phyloP scores from a whole-genome alignment of 2,329 filamentous ascomycete species.

The Botryosphaeria dothidea region DNA sequence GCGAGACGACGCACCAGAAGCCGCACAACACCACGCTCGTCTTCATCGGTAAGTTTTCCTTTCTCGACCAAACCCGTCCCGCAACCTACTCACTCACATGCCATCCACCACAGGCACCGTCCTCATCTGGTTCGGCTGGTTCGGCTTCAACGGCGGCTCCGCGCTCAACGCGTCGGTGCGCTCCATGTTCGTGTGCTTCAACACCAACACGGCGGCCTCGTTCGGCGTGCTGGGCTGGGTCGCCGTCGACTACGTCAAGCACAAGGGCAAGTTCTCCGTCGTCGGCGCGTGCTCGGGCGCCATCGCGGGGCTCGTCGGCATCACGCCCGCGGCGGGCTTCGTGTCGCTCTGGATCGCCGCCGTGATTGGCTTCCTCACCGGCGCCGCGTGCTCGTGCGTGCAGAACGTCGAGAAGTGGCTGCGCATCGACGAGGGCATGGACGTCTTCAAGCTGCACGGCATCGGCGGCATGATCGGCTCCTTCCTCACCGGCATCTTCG shows the following conservation, averaged over 20 bases:
- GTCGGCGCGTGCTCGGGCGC: constrained; percentile 60
- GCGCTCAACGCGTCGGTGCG: constrained; percentile 55
- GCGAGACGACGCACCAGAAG: constrained; percentile 53
- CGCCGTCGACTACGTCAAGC: constrained; percentile 53
- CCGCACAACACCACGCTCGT: constrained; percentile 66
- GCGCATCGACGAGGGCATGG: constrained; percentile 58
- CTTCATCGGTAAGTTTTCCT: constrained; percentile 44
- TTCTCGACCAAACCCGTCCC: too few relatives aligned
- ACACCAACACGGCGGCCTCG: constrained; percentile 58
- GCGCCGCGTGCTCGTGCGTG: constrained; percentile 50
- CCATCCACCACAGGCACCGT: constrained; percentile 59
- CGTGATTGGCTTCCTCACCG: constrained; percentile 58
- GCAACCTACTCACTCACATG: too few relatives aligned
- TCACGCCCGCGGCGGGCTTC: constrained; percentile 58
- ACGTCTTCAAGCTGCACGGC: constrained; percentile 62
- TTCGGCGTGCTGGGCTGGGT: constrained; percentile 58
- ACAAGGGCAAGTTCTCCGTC: constrained; percentile 55
- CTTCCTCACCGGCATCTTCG: constrained; percentile 61
- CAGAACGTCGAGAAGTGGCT: constrained; percentile 57
- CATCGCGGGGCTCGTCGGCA: constrained; percentile 62
- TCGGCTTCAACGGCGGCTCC: constrained; percentile 60
- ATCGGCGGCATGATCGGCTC: constrained; percentile 57
- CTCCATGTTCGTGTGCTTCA: constrained; percentile 57
- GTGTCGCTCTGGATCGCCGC: constrained; percentile 56
- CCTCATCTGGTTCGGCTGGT: constrained; percentile 67